phyloP scores from a whole-genome alignment of 192 early-diverging fungal species.

The Fimicolochytrium jonesii region DNA sequence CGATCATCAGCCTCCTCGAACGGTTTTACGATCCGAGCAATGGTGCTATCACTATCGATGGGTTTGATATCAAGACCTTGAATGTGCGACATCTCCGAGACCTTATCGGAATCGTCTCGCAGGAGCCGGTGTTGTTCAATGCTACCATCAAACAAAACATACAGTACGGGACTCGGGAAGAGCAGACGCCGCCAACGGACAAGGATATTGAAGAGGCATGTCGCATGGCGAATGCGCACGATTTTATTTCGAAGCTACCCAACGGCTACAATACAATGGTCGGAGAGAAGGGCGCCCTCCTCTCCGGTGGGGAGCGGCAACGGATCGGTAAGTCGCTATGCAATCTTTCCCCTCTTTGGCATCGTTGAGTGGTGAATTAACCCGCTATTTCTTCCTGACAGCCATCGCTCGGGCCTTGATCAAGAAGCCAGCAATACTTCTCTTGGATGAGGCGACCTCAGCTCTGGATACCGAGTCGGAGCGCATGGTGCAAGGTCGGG shows the following conservation, averaged over 20 bases:
- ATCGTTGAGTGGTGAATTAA: too few relatives aligned
- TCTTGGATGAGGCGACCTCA: slow-evolving; percentile 68
- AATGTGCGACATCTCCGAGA: slow-evolving; percentile 53
- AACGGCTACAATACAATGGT: slow-evolving; percentile 42
- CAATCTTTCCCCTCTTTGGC: too few relatives aligned
- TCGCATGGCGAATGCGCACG: slow-evolving; percentile 68
- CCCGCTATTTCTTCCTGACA: slow-evolving; percentile 17
- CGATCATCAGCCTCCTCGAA: slow-evolving; percentile 59
- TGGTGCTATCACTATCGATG: slow-evolving; percentile 73
- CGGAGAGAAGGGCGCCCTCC: slow-evolving; percentile 52
- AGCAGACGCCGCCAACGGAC: slow-evolving; percentile 52
- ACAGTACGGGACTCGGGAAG: slow-evolving; percentile 44
- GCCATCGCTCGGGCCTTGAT: slow-evolving; percentile 91
- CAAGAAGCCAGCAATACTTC: slow-evolving; percentile 75
- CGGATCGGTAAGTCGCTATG: too few relatives aligned
- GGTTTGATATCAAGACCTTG: too few relatives aligned
- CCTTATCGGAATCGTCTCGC: slow-evolving; percentile 20
- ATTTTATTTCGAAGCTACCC: slow-evolving; percentile 66
- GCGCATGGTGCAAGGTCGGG: slow-evolving; percentile 70
- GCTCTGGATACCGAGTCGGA: slow-evolving; percentile 80
- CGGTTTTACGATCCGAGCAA: slow-evolving; percentile 38
- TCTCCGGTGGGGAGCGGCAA: slow-evolving; percentile 82
- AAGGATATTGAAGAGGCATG: slow-evolving; percentile 22
- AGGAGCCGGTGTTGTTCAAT: slow-evolving; percentile 77
- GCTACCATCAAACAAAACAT: slow-evolving; percentile 82